Base-by-base conservation (phyloP, 805 yeast species). In the Suhomyces sp. region DNA sequence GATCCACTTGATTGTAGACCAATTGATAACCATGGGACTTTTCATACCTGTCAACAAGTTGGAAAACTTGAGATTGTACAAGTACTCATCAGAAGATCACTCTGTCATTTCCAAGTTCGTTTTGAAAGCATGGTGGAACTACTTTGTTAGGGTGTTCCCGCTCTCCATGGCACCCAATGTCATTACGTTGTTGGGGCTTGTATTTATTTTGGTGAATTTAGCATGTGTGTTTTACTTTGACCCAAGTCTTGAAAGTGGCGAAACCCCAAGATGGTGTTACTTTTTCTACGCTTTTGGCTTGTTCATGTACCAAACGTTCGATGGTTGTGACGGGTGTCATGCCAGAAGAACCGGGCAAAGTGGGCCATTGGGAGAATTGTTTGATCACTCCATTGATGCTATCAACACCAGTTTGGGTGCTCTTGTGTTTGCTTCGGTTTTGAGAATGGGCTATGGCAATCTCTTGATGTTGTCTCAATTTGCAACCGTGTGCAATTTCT, bases 341-440 rank as follows among this genome's bases (percentile, higher is more conserved):
- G 97, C 97, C 23, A 84, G 98, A 65, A 83, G 93, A 64, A 92
- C 97, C 1, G 96, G 96, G n/a, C 96, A 90, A 69, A 82, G 90
- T 56, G 94, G 97, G 2, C 97, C 98, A 1, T 73, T 92, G 62
- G 98, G 98, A 33, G 98, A 92, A 67, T 76, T 92, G 53, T 93
- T 93, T 65, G 98, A 92, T 65, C 98, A 92, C 65, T 91, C 97
- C 53, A 77, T 81, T 48, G 86, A 82, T 64, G 85, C 86, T 1
- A 72, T 81, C 61, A 90, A 90, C 65, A 90, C 97, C 5, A 86
- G 96, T 1, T 74, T 93, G 49, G 92, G 92, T 10, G 78, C 85
- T 4, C 73, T 90, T 41, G 78, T 92, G 7, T 86, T 89, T 66
- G 84, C 83, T 2, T 85, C 96, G 0, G 90, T 85, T n/a, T 74